phyloP scores from a whole-genome alignment of 2,329 filamentous ascomycete genomes.

The Emericellopsis cladophorae region DNA sequence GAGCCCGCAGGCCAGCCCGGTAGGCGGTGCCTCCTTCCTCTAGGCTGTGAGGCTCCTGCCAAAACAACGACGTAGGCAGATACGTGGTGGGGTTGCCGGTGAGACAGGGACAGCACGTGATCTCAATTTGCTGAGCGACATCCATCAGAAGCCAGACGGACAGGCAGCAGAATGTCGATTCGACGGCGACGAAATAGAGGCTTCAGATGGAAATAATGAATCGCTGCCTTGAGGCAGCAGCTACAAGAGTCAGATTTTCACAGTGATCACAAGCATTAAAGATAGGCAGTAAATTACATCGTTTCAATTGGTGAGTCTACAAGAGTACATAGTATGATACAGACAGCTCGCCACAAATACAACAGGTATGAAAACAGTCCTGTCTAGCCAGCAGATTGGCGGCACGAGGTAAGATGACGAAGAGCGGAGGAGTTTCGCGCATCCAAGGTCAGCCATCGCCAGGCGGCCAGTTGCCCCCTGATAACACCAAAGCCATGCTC shows the following conservation, averaged over 20 bases:
- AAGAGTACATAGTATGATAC: conserved; percentile 1
- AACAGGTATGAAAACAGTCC: conserved; percentile 2
- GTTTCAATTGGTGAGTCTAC: not conserved
- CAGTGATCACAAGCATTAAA: no score
- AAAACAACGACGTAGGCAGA: conserved; percentile 5
- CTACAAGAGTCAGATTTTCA: no score
- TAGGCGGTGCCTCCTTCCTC: no score
- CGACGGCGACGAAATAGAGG: no score
- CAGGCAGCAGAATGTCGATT: no score
- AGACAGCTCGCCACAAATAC: not conserved
- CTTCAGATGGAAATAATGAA: no score
- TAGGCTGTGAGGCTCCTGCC: no score
- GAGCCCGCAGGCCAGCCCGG: no score
- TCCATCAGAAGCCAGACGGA: no score
- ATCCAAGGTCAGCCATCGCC: not conserved
- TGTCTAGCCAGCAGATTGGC: not conserved
- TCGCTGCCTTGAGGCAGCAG: no score
- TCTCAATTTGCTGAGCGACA: conserved; percentile 1
- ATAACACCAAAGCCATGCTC: conserved; percentile 37
- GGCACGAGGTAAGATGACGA: not conserved
- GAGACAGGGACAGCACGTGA: conserved; percentile 18
- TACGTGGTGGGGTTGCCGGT: conserved; percentile 17
- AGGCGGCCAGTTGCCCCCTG: conserved; percentile 1
- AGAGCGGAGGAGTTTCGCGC: conserved; percentile 4
- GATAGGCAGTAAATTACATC: not conserved